Percentiles rank a stretch among this genome's conserved stretches.
These are phyloP conservation scores for Suillus americanus DNA, from an alignment of 768 basidiomycete genomes.

Conservation along the genomic window DNA sequence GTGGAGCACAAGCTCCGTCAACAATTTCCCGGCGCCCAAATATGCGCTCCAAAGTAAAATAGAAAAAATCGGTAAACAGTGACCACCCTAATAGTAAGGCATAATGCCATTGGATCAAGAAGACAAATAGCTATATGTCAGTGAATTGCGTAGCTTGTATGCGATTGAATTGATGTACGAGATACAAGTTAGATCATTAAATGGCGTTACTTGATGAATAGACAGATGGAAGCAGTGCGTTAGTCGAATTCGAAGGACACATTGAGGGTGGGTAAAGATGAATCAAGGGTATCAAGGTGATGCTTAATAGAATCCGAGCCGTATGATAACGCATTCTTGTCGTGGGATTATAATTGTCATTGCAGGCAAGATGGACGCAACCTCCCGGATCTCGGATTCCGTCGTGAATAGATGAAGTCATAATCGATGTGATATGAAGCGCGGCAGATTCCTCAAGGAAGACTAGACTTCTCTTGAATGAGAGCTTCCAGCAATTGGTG, in stretches of 20 bases:
- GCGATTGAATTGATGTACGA: conserved; percentile 20
- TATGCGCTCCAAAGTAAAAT: conserved; percentile 8
- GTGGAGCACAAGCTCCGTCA: conserved; percentile 8
- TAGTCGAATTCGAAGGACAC: conserved; percentile 11
- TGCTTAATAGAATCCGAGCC: conserved; percentile 19
- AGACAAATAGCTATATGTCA: conserved; percentile 11
- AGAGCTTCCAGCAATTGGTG: conserved; percentile 49
- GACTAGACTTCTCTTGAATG: conserved; percentile 52
- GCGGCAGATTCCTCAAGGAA: conserved; percentile 19
- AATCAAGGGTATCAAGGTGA: conserved; percentile 32
- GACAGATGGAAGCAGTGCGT: conserved; percentile 17
- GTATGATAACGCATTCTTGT: conserved; percentile 9
- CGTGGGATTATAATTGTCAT: conserved; percentile 8
- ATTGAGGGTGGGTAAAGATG: conserved; percentile 27
- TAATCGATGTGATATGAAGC: conserved; percentile 6
- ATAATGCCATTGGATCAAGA: conserved; percentile 8
- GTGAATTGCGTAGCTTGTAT: conserved; percentile 3
- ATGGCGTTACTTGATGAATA: conserved; percentile 22
- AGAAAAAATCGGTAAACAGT: conserved; percentile 1
- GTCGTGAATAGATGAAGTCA: conserved; percentile 12
- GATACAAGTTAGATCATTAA: conserved; percentile 26
- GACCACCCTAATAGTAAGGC: not conserved
- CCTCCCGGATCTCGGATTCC: not conserved
- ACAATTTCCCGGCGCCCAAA: conserved; percentile 7
- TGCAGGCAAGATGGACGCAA: conserved; percentile 4